A percentile compares a stretch with the other conserved stretches of the same genome.
These are phyloP conservation scores for Leucoagaricus sp. DNA, from an alignment of 1,284 basidiomycete species.

Conservation along the genomic window DNA sequence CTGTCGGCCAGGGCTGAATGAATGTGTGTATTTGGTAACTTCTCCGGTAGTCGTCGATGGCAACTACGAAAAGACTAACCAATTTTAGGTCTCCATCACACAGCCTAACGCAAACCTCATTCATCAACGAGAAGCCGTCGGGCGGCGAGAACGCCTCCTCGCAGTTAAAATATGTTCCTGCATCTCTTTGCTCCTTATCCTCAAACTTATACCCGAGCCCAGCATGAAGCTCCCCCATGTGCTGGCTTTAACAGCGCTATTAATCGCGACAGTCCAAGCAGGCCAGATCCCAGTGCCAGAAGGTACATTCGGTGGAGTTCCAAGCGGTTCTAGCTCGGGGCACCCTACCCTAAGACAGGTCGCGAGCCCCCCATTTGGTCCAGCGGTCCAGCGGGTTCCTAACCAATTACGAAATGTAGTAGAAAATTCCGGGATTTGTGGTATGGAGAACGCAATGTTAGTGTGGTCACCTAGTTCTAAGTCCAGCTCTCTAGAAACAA, in stretches of 20 bases:
- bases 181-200: not conserved
- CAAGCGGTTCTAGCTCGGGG: conserved; percentile 16
- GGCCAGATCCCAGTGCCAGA: conserved; percentile 46
- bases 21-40: no score
- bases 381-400: conserved; percentile 46
- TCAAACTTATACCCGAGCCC: not conserved
- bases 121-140: no score
- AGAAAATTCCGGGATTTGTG: conserved; percentile 58
- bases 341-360: not conserved
- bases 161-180: not conserved
- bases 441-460: conserved; percentile 24
- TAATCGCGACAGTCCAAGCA: conserved; percentile 8
- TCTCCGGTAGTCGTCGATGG: no score
- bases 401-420: conserved; percentile 20
- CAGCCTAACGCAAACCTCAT: no score
- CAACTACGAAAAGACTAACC: no score
- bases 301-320: conserved; percentile 48
- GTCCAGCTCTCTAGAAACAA: conserved; percentile 33
- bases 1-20: no score
- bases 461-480: not conserved
- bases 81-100: not conserved
- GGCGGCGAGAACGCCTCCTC: not conserved
- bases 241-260: not conserved
- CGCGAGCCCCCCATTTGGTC: conserved; percentile 31
- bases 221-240: conserved; percentile 5